Conservation (phyloP, 345 rosid genomes). For the Moringa oleifera region DNA sequence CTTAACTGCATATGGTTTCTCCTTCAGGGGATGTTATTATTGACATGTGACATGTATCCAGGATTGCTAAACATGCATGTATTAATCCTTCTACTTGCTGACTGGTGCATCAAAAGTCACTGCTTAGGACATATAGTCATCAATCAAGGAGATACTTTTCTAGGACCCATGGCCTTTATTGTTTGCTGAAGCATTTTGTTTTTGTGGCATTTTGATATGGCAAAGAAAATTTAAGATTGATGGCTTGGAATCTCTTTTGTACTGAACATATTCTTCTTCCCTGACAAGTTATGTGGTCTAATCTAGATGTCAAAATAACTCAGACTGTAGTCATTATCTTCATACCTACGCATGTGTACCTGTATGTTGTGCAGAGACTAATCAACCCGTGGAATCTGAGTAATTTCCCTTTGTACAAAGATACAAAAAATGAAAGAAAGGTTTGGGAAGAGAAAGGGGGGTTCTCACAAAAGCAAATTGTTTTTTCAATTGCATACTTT, state of each 20-base stretch:
- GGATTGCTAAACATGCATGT: background rate
- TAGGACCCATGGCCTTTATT: background rate
- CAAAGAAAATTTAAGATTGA: background rate
- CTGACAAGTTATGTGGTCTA: no score
- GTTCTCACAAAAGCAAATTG: no score
- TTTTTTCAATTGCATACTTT: no score
- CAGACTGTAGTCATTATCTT: no score
- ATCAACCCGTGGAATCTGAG: no score
- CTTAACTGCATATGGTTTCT: no score
- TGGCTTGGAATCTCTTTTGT: background rate
- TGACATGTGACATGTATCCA: background rate
- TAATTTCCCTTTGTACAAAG: no score
- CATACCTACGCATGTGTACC: no score
- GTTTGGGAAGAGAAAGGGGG: no score
- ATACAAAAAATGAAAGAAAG: no score
- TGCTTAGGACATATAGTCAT: conserved; percentile 1
- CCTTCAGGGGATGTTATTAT: background rate
- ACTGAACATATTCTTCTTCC: background rate
- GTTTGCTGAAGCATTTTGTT: background rate
- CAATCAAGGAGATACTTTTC: background rate
- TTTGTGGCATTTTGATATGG: conserved; percentile 1
- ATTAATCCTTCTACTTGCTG: conserved; percentile 1
- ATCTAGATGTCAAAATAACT: no score
- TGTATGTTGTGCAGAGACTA: no score
- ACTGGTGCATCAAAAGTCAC: background rate